A percentile compares a stretch with the other conserved stretches of the same genome.
Evolutionary conservation across 805 yeast genomes (phyloP).

Genomic region (Ogataea kodamae): DNA sequence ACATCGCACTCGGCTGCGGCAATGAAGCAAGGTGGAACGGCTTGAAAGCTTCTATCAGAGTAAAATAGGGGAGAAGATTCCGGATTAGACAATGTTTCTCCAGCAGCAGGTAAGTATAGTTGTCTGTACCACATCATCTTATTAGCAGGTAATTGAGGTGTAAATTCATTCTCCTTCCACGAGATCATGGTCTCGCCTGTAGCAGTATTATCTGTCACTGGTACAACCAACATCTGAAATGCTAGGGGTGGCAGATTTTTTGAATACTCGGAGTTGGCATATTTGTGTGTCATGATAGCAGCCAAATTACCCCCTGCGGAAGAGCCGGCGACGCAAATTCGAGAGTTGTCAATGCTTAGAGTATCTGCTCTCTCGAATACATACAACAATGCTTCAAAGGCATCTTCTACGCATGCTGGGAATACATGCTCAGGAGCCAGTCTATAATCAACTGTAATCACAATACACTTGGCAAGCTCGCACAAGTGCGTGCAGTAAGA

Average conservation of each 20-base stretch:
- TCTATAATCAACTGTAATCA: slow-evolving; percentile 44
- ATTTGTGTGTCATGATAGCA: slow-evolving; percentile 34
- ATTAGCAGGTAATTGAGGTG: slow-evolving; percentile 43
- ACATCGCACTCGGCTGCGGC: slow-evolving; percentile 45
- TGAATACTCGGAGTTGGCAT: slow-evolving; percentile 26
- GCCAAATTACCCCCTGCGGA: slow-evolving; percentile 45
- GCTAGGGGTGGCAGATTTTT: slow-evolving; percentile 33
- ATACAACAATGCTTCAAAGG: slow-evolving; percentile 36
- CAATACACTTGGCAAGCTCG: slow-evolving; percentile 31
- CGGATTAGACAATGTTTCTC: slow-evolving; percentile 31
- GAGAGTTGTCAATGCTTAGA: slow-evolving; percentile 32
- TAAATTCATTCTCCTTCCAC: slow-evolving; percentile 37
- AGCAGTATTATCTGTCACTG: slow-evolving; percentile 43
- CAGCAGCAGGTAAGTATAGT: slow-evolving; percentile 40
- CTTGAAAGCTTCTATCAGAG: slow-evolving; percentile 37
- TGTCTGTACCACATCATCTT: slow-evolving; percentile 46
- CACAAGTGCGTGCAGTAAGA: slow-evolving; percentile 40
- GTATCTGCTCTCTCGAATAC: slow-evolving; percentile 25
- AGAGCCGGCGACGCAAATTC: slow-evolving; percentile 42
- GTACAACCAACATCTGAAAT: slow-evolving; percentile 42
- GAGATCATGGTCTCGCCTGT: slow-evolving; percentile 34
- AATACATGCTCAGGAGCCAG: slow-evolving; percentile 47
- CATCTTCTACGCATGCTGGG: slow-evolving; percentile 47
- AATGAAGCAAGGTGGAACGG: slow-evolving; percentile 39
- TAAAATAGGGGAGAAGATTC: slow-evolving; percentile 41